Evolutionary conservation across 352 stramenopile species (phyloP).

Genomic region (Aphanomyces invadans): DNA sequence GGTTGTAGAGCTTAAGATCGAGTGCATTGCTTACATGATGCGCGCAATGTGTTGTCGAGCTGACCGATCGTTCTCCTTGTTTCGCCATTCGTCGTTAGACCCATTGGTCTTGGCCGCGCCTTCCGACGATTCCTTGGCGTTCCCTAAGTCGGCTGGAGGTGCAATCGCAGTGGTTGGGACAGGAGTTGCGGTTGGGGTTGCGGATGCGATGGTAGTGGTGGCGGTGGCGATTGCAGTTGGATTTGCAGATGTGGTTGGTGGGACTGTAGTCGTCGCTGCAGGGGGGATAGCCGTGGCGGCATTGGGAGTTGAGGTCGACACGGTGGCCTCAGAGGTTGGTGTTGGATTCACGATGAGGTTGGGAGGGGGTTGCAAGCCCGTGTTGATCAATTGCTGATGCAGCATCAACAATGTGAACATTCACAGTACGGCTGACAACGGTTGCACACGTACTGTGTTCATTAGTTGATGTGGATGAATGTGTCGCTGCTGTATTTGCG

Average conservation of each 20-base stretch:
- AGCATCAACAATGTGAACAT: neutral
- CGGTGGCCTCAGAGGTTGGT: too few species aligned
- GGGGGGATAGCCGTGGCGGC: too few species aligned
- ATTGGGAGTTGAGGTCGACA: neutral
- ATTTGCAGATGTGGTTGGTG: too few species aligned
- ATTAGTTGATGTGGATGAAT: neutral
- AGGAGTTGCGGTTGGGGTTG: neutral
- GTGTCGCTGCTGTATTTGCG: neutral
- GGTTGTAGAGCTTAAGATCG: slow-evolving; percentile 1
- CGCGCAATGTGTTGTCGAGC: slow-evolving; percentile 78
- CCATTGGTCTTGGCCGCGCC: neutral
- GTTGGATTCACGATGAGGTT: neutral
- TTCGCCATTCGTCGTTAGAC: slow-evolving; percentile 51
- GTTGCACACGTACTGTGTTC: slow-evolving; percentile 18
- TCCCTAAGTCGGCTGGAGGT: neutral
- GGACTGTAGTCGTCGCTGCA: neutral
- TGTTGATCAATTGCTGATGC: slow-evolving; percentile 6
- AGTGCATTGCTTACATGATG: slow-evolving; percentile 62
- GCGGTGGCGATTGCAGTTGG: too few species aligned
- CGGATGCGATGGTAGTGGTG: neutral
- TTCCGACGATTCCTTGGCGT: slow-evolving; percentile 3
- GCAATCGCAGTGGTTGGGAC: neutral
- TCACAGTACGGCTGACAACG: too few species aligned
- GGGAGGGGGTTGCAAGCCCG: neutral
- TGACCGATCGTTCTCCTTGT: slow-evolving; percentile 75